phyloP scores from a whole-genome alignment of 345 rosid species.

The Brassica carinata region DNA sequence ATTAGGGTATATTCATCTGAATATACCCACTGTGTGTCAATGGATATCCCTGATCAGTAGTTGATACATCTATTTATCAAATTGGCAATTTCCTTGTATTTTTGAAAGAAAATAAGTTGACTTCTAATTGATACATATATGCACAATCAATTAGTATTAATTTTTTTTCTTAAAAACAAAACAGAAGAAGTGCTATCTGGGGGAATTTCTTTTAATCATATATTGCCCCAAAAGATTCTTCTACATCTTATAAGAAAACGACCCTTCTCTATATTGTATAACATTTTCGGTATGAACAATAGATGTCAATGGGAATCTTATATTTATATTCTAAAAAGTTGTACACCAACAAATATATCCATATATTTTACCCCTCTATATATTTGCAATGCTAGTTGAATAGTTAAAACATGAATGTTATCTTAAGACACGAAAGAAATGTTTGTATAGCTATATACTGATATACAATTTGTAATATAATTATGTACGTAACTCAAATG shows the following conservation, averaged over 20 bases:
- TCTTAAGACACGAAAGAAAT: neutral
- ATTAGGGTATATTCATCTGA: neutral
- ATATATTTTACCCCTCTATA: neutral
- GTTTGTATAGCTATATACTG: neutral
- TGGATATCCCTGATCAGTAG: slow-evolving; percentile 30
- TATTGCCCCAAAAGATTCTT: neutral
- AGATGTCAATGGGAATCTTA: slow-evolving; percentile 27
- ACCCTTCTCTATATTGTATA: neutral
- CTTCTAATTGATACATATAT: neutral
- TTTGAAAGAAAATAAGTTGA: slow-evolving; percentile 20
- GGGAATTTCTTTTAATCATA: neutral
- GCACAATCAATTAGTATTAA: neutral
- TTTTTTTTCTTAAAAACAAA: neutral
- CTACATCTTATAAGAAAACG: neutral
- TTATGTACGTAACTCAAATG: neutral
- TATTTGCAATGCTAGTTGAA: slow-evolving; percentile 4
- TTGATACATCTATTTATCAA: slow-evolving; percentile 14
- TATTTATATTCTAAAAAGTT: slow-evolving; percentile 8
- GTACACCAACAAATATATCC: neutral
- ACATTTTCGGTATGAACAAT: slow-evolving; percentile 2
- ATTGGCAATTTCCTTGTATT: slow-evolving; percentile 2
- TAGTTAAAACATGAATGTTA: neutral
- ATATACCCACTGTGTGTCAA: slow-evolving; percentile 17
- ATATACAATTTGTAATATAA: neutral
- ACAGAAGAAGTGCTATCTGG: neutral